These are phyloP conservation scores for Bryoerythrophyllum caledonicum DNA, from an alignment of 225 moss, liverwort and hornwort species.

Conservation along the genomic window DNA sequence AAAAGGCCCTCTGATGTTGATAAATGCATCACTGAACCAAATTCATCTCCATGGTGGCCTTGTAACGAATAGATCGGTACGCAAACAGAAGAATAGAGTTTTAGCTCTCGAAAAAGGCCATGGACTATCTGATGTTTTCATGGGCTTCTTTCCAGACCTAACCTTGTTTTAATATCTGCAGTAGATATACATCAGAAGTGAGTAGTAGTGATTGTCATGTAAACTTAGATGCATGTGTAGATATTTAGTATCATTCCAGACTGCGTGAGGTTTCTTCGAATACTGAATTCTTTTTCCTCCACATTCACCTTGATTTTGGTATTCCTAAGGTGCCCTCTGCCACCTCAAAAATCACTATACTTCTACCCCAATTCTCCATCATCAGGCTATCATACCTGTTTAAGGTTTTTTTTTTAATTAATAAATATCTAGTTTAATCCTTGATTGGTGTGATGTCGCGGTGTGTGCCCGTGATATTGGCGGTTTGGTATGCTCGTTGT, in stretches of 20 bases:
- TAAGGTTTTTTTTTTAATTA: no score
- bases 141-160: not conserved
- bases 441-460: no score
- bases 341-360: not conserved
- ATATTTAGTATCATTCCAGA: slow-evolving; percentile 12
- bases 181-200: not conserved
- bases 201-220: not conserved
- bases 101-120: slow-evolving; percentile 11
- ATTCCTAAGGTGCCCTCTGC: no score
- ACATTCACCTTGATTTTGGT: not conserved
- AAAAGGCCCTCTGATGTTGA: no score
- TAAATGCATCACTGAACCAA: no score
- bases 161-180: not conserved
- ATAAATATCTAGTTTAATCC: no score
- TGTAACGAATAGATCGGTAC: not conserved
- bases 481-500: no score
- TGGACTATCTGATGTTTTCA: no score
- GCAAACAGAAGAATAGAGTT: not conserved
- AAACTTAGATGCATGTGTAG: not conserved
- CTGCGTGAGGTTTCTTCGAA: not conserved
- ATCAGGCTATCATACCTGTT: no score
- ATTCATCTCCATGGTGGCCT: no score
- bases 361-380: not conserved
- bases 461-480: no score
- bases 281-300: not conserved